Percentiles rank a stretch among this genome's conserved stretches.
These are phyloP conservation scores for Fagopyrum tataricum DNA, from an alignment of 148 eudicot species.

Conservation along the genomic window DNA sequence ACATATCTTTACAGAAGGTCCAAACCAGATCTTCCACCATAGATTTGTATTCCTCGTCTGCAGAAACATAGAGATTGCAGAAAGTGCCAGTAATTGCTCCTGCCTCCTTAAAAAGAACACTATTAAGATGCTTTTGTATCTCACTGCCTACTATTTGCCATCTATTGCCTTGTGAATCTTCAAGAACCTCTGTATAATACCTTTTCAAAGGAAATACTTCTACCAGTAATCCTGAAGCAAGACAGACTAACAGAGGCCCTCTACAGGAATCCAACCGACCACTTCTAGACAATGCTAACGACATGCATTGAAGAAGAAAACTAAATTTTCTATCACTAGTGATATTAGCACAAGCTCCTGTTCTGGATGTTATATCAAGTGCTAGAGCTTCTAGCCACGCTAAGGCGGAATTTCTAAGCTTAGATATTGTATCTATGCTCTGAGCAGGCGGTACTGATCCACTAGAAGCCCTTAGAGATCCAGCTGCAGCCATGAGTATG, in stretches of 20 bases:
- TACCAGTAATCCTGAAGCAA: slow-evolving; percentile 57
- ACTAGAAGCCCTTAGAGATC: slow-evolving; percentile 61
- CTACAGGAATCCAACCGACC: slow-evolving; percentile 44
- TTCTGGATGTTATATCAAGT: slow-evolving; percentile 34
- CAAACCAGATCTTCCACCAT: slow-evolving; percentile 62
- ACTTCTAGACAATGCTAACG: slow-evolving; percentile 71
- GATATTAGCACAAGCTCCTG: slow-evolving; percentile 15
- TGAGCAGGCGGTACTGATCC: slow-evolving; percentile 36
- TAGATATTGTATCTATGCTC: slow-evolving; percentile 20
- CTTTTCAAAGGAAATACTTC: slow-evolving; percentile 69
- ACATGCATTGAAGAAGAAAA: slow-evolving; percentile 52
- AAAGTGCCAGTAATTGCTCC: slow-evolving; percentile 78
- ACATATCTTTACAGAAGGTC: slow-evolving; percentile 65
- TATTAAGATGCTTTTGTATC: slow-evolving; percentile 49
- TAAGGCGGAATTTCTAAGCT: slow-evolving; percentile 48
- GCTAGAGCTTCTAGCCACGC: slow-evolving; percentile 52
- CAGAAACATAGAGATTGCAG: slow-evolving; percentile 65
- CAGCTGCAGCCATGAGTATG: slow-evolving; percentile 77
- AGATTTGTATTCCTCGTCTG: slow-evolving; percentile 50
- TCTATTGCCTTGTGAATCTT: slow-evolving; percentile 21
- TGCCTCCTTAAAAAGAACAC: slow-evolving; percentile 69
- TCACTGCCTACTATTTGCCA: slow-evolving; percentile 20
- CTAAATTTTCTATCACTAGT: slow-evolving; percentile 24
- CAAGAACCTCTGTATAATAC: slow-evolving; percentile 38
- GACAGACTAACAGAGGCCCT: slow-evolving; percentile 47